phyloP scores from a whole-genome alignment of 2,329 filamentous ascomycete species.

The Acrocalymma vagum region DNA sequence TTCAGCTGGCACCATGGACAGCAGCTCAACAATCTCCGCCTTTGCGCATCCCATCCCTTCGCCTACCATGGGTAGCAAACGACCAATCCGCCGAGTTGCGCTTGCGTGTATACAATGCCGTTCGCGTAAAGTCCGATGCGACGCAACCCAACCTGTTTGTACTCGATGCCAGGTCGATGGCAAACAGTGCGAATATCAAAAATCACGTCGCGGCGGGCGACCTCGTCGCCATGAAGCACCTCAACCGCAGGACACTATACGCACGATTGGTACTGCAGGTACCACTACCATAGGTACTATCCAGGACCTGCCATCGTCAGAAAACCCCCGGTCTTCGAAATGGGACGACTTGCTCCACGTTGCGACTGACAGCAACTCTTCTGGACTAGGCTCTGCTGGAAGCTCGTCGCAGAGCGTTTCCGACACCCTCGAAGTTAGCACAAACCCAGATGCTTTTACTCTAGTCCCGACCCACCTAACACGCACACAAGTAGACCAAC shows the following conservation, averaged over 20 bases:
- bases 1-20: conserved; percentile 2
- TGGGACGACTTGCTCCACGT: conserved; percentile 3
- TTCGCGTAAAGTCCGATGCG: conserved; percentile 25
- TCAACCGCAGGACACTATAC: conserved; percentile 3
- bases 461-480: conserved; percentile 3
- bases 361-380: conserved; percentile 7
- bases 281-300: too few relatives aligned
- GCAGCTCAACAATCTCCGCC: background rate
- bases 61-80: too few relatives aligned
- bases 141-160: conserved; percentile 20
- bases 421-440: conserved; percentile 12
- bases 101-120: conserved; percentile 31
- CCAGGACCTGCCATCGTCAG: too few relatives aligned
- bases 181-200: conserved; percentile 27
- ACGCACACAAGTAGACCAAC: conserved; percentile 16
- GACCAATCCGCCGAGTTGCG: conserved; percentile 20
- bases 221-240: conserved; percentile 14
- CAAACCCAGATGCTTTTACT: conserved; percentile 1
- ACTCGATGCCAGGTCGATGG: conserved; percentile 19
- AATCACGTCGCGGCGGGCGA: conserved; percentile 24
- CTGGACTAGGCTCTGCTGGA: conserved; percentile 5
- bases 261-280: too few relatives aligned
- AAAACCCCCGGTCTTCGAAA: too few relatives aligned
- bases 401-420: conserved; percentile 19
- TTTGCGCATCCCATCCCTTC: background rate